Conservation (phyloP, 345 rosid genomes). For the Acer negundo region DNA sequence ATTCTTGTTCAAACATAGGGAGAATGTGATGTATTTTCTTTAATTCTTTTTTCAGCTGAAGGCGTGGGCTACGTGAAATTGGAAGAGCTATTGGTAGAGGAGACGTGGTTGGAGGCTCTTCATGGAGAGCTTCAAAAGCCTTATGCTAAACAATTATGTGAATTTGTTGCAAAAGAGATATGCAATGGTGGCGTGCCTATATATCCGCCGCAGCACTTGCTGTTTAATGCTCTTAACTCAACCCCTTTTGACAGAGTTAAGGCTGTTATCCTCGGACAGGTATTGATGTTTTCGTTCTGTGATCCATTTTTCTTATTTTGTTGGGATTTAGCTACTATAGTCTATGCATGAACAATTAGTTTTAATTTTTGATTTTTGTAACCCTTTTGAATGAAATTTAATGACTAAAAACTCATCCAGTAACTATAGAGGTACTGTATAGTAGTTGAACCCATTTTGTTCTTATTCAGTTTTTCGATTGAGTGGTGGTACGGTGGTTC, state of each 20-base stretch:
- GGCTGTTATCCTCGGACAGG: conserved; percentile 90
- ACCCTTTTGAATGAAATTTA: too few species aligned
- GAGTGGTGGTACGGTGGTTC: too few species aligned
- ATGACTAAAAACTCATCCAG: too few species aligned
- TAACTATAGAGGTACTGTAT: too few species aligned
- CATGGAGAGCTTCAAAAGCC: conserved; percentile 71
- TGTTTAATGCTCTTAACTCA: conserved; percentile 83
- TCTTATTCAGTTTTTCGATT: too few species aligned
- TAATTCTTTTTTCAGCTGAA: conserved; percentile 25
- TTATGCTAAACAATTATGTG: conserved; percentile 57
- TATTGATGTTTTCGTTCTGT: conserved; percentile 5
- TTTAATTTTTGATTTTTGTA: too few species aligned
- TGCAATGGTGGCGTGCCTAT: conserved; percentile 32
- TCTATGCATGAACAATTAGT: too few species aligned
- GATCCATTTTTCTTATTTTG: too few species aligned
- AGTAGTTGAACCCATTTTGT: too few species aligned
- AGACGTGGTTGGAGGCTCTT: conserved; percentile 73
- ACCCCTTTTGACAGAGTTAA: conserved; percentile 78
- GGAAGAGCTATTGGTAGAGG: conserved; percentile 84
- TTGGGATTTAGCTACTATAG: too few species aligned
- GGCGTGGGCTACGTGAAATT: conserved; percentile 56
- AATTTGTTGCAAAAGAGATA: conserved; percentile 63
- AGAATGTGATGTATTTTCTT: background rate
- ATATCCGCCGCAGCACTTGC: conserved; percentile 77
- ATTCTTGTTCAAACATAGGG: background rate